Evolutionary conservation across 768 basidiomycete species (phyloP), one percentile per base, ranked within the genome.

Genomic region (Boletellus sp.): DNA sequence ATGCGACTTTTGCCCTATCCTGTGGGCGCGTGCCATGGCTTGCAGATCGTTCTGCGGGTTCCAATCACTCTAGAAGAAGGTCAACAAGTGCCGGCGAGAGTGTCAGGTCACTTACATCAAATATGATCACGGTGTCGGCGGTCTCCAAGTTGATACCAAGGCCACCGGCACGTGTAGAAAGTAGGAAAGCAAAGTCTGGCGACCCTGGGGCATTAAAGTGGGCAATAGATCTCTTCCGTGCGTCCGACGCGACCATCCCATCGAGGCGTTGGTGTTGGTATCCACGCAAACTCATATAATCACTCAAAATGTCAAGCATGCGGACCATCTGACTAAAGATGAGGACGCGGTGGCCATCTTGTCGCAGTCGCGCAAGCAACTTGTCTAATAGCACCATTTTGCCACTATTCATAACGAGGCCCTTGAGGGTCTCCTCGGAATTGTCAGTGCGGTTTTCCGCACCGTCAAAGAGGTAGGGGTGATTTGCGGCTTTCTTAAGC

Each of bases 291-390:
- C 74, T 72, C 86, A 98, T 93, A 71, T 97, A 98, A 70, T 99
- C 96, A 56, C 90, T 94, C 61, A 99, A 81, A 66, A 99, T 98
- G 71, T 99, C 96, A 39, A 99, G 78, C 84, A 98, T 91, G 51
- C 96, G 84, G 51, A 98, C 94, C 96, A 99, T 99, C 70, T 97
- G 93, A 62, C 94, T 96, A 77, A 99, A 99, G 60, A 99, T 98
- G 59, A 99, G 79, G 23, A 99, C 96, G 43, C 96, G 89, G 62
- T 98, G 96, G 3, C 90, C 90, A 65, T 98, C 95, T 57, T 81
- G 84, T 60, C 88, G 88, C 43, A 98, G 79, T 16, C 91, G 84
- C 20, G 77, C 79, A n/a, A 98, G 83, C 15, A 99, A 81, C 69
- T 99, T 99, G 74, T 99, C 96, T 47, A 99, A 84, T 28, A 99